Evolutionary conservation across 176 grass and related monocot species (phyloP).

Genomic region (Triticum monococcum): DNA sequence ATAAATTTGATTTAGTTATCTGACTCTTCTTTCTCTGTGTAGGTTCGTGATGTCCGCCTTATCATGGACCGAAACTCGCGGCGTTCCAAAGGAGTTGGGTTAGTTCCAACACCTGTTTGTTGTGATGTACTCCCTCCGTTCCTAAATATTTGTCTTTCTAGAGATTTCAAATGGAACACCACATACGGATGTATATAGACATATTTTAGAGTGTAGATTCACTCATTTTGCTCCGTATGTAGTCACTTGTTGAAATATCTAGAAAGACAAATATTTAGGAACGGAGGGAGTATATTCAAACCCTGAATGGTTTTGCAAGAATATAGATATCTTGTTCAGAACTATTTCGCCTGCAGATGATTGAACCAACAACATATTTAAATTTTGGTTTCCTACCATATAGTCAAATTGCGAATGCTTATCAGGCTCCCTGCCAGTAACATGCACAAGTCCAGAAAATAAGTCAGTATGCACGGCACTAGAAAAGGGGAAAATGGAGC

Average conservation of each 20-base stretch:
- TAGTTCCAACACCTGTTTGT: conserved; percentile 28
- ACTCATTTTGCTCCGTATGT: no score
- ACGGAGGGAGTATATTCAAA: background rate
- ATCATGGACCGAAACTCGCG: conserved; percentile 98
- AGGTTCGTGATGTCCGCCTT: conserved; percentile 98
- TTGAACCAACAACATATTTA: background rate
- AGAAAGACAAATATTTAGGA: no score
- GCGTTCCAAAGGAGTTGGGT: conserved; percentile 99
- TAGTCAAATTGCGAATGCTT: conserved; percentile 1
- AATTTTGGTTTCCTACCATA: conserved; percentile 17
- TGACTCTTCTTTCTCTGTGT: conserved; percentile 19
- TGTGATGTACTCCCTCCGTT: background rate
- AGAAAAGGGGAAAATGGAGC: background rate
- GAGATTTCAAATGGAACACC: no score
- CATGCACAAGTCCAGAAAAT: background rate
- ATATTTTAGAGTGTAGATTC: no score
- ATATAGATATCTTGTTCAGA: conserved; percentile 17
- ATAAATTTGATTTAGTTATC: background rate
- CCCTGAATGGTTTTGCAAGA: background rate
- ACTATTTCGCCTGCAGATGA: background rate
- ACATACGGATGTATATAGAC: no score
- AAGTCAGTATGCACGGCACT: background rate
- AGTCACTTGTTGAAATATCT: no score
- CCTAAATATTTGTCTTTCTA: no score
- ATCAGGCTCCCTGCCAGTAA: background rate